A percentile compares a stretch with the other conserved stretches of the same genome.
These are phyloP conservation scores for Boechera stricta DNA, from an alignment of 345 rosid species.

Conservation along the genomic window DNA sequence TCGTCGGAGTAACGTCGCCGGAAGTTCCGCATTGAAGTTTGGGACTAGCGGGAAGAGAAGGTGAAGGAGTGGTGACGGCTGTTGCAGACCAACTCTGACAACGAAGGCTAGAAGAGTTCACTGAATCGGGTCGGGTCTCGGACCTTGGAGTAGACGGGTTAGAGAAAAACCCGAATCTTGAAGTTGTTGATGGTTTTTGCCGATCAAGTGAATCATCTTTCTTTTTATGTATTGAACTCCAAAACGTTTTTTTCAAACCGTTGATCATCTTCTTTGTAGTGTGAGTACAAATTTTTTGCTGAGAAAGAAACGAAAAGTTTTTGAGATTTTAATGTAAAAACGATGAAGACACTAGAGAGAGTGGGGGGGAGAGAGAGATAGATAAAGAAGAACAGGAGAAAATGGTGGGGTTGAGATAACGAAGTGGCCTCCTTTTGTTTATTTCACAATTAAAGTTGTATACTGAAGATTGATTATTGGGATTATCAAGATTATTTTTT, in stretches of 20 bases:
- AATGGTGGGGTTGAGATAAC: conserved; percentile 39
- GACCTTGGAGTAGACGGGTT: conserved; percentile 82
- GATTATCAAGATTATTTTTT: conserved; percentile 37
- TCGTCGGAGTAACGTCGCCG: conserved; percentile 40
- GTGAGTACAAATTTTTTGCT: background rate
- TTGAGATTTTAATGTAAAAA: background rate
- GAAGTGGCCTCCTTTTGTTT: conserved; percentile 14
- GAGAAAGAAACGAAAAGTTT: conserved; percentile 8
- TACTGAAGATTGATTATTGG: conserved; percentile 31
- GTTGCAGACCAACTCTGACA: conserved; percentile 58
- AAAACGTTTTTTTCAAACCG: conserved; percentile 83
- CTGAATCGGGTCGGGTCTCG: conserved; percentile 54
- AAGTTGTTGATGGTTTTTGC: conserved; percentile 50
- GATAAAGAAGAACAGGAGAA: conserved; percentile 31
- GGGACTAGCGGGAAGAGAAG: conserved; percentile 64
- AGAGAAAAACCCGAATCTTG: conserved; percentile 77
- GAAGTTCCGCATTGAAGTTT: conserved; percentile 60
- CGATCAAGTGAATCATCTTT: conserved; percentile 43
- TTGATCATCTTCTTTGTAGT: conserved; percentile 61
- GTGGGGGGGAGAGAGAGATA: background rate
- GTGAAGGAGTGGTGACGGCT: conserved; percentile 39
- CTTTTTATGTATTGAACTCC: conserved; percentile 72
- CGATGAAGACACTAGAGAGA: conserved; percentile 24
- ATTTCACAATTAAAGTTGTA: conserved; percentile 17
- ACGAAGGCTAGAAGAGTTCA: conserved; percentile 52